phyloP scores from a whole-genome alignment of 495 filamentous ascomycete genomes.

The Penicillium nucicola region DNA sequence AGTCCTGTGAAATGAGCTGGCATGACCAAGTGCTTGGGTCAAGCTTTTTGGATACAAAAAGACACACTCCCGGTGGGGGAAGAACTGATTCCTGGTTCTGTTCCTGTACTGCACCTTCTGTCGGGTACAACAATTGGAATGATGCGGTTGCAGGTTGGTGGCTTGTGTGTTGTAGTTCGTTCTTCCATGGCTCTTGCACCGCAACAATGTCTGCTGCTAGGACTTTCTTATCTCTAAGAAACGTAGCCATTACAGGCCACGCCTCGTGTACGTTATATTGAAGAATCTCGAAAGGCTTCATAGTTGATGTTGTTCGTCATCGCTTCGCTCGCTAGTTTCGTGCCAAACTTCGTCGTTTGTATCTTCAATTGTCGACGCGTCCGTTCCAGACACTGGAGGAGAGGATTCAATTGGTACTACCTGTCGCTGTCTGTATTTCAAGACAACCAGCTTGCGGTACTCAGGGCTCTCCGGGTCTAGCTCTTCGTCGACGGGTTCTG shows the following conservation, averaged over 20 bases:
- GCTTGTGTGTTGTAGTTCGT: too few relatives aligned
- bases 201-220: not conserved
- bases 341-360: too few relatives aligned
- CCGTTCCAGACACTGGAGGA: not conserved
- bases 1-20: not conserved
- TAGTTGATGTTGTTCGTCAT: not conserved
- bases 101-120: too few relatives aligned
- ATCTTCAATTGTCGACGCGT: too few relatives aligned
- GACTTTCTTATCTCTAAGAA: slow-evolving; percentile 4
- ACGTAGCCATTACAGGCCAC: slow-evolving; percentile 5
- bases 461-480: slow-evolving; percentile 1
- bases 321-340: not conserved
- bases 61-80: not conserved
- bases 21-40: slow-evolving; percentile 1
- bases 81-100: too few relatives aligned
- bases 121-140: too few relatives aligned
- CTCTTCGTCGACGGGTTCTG: not conserved
- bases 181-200: too few relatives aligned
- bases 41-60: slow-evolving; percentile 2
- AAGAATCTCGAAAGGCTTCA: slow-evolving; percentile 2
- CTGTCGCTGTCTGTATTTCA: not conserved
- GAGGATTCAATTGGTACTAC: not conserved
- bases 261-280: slow-evolving; percentile 8
- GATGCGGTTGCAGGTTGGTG: too few relatives aligned
- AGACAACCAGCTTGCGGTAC: slow-evolving; percentile 1